Evolutionary conservation across 176 grass and related monocot species (phyloP), one percentile per base, ranked within the genome.

Genomic region (Aegilops sharonensis): DNA sequence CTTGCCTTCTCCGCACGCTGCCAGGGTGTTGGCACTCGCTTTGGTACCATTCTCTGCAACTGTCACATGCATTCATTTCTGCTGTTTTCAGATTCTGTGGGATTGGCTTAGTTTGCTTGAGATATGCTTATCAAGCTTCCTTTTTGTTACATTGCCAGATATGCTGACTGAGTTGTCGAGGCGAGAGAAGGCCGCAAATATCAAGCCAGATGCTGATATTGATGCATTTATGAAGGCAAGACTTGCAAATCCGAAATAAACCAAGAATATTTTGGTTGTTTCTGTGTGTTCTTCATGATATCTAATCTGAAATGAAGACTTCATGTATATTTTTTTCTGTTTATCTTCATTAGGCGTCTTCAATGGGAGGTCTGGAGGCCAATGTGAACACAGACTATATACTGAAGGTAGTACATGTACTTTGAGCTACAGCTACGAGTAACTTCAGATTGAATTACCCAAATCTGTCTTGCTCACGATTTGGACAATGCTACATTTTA

Each of bases 161-260:
- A 94, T 98, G 92, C 42, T 98, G 29, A 85, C 88, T 23, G 96
- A 98, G 80, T 68, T 98, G 63, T 84, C 92, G 8, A 98, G 93
- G 89, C 90, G 96, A 70, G 96, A 98, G 82, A 98, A 95, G 88
- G 78, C 59, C 15, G 96, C 93, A 24, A 94, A 98, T 78, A 95
- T 98, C 82, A 95, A 91, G 72, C 96, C 96, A 47, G 96, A 98
- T 43, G 91, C 94, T 68, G 96, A 98, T 63, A 72, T 98, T 5
- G 96, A 98, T 92, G 90, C 94, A 27, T 98, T 89, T 72, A 98
- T 98, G 96, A 98, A 98, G 96, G 96, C 81, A 81, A 77, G 74
- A 10, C 21, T 81, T 84, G 34, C 4, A 23, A 2, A 39, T 25
- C 25, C 15, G 23, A 43, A 59, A 31, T 37, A 68, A 60, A 87